Evolutionary conservation across 495 filamentous ascomycete genomes (phyloP), one percentile per base, ranked within the genome.

Genomic region (Sporormia fimetaria): DNA sequence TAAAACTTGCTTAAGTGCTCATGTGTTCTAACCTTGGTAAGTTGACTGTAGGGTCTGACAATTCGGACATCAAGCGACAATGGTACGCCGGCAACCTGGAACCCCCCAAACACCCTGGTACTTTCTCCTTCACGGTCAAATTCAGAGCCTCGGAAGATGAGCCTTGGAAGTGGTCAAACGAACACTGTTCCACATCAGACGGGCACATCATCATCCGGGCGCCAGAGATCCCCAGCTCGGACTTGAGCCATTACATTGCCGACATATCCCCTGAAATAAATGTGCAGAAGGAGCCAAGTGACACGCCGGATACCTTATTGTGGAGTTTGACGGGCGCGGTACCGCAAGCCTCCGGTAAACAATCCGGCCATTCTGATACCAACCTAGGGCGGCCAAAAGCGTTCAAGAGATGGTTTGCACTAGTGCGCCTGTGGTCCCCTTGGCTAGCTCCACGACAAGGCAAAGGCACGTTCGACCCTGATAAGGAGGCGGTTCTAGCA

Each of bases 361-460:
- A 59, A 2, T 81, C 84, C 6, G 66, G 71, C 0, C 64, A 67
- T 35, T 67, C 62, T 10, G 58, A 69, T 29, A 55, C 78, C 21
- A 66, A 65, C 7, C 66, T 94, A 6, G 87, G 87, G 0, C 56
- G 62, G 1, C 78, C 83, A 14, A 78, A 70, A 38, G 64, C 59
- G 17, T 57, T 62, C 33, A 56, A 17, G 33, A 70, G 76, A 42
- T 88, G 83, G 70, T 87, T 93, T 54, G 73, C 83, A 3, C 61
- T 90, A 5, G 78, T 86, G 10, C 75, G 85, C n/a, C 62, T 81
- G 2, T 87, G 79, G 73, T 68, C 66, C 21, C 77, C 87, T 1
- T 96, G 90, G 90, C 65, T 96, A 10, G 83, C 80, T 0, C 90
- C 90, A 15, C 67, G 84, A 11, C 90, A 98, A 60, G 88, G 88